These are phyloP conservation scores for Cubamyces sp. DNA, from an alignment of 768 basidiomycete species.

Conservation along the genomic window DNA sequence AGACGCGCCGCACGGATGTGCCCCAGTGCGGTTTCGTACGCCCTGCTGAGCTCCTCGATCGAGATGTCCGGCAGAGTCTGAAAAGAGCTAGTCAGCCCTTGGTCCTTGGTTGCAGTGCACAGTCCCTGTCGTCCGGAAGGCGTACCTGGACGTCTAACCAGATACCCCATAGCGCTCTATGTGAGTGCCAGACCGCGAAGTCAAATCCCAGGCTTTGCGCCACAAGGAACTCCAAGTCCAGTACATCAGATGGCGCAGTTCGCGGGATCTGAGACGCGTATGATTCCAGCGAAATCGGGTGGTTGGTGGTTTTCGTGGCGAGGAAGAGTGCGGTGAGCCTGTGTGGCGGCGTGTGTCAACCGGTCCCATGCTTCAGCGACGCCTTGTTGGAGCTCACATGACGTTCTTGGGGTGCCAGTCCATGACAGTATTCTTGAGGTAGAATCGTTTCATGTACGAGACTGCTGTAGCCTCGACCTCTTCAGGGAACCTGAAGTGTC, in stretches of 20 bases:
- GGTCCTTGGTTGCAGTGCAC: constrained; percentile 7
- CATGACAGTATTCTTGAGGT: constrained; percentile 97
- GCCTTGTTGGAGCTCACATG: constrained; percentile 63
- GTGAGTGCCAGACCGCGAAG: constrained; percentile 91
- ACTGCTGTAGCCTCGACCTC: constrained; percentile 93
- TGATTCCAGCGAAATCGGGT: constrained; percentile 83
- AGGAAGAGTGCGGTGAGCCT: constrained; percentile 97
- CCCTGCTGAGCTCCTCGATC: constrained; percentile 50
- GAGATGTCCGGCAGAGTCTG: constrained; percentile 63
- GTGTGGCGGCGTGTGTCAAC: neutral
- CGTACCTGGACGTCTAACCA: constrained; percentile 86
- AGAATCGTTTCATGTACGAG: constrained; percentile 94
- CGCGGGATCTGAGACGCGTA: constrained; percentile 86
- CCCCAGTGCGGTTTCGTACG: constrained; percentile 68
- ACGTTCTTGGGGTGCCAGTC: constrained; percentile 99
- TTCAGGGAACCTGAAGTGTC: constrained; percentile 85
- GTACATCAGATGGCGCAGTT: constrained; percentile 79
- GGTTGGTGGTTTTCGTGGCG: constrained; percentile 97
- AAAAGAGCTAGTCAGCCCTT: neutral
- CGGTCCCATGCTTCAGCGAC: neutral
- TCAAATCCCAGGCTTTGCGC: constrained; percentile 95
- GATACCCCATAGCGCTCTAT: constrained; percentile 86
- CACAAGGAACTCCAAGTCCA: constrained; percentile 94
- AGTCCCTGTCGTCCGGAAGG: neutral
- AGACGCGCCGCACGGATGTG: constrained; percentile 80